A percentile compares a stretch with the other conserved stretches of the same genome.
Conservation (phyloP, 768 basidiomycete species). For the Hypsizygus marmoreus region DNA sequence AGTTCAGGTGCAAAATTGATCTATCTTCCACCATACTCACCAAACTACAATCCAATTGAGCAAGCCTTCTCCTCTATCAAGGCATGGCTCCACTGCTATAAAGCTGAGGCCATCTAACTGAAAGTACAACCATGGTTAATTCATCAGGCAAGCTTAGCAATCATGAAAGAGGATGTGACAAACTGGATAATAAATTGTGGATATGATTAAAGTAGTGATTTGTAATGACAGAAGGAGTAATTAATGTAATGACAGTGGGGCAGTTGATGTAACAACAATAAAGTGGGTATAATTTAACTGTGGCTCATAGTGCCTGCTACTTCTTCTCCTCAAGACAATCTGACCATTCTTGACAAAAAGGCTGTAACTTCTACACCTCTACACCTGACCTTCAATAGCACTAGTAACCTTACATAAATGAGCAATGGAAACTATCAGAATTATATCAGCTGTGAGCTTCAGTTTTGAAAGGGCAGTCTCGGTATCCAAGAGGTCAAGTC, state of each 20-base stretch:
- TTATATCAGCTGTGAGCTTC: conserved; percentile 17
- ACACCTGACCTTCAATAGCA: conserved; percentile 12
- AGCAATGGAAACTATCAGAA: conserved; percentile 10
- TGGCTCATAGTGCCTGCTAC: too few relatives aligned
- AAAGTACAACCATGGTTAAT: conserved; percentile 20
- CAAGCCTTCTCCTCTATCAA: conserved; percentile 34
- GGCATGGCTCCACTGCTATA: conserved; percentile 29
- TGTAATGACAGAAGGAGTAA: neutral
- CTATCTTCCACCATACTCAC: conserved; percentile 18
- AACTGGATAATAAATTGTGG: conserved; percentile 25
- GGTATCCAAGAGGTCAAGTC: neutral
- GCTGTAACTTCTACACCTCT: conserved; percentile 8
- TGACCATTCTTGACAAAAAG: conserved; percentile 13
- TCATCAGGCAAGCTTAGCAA: conserved; percentile 16
- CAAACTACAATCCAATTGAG: conserved; percentile 30
- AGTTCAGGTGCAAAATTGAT: conserved; percentile 11
- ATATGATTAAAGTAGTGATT: too few relatives aligned
- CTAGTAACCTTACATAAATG: conserved; percentile 16
- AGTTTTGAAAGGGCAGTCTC: neutral
- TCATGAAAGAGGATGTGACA: conserved; percentile 15
- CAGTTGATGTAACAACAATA: too few relatives aligned
- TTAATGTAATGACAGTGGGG: neutral
- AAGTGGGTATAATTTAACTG: too few relatives aligned
- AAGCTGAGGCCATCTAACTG: conserved; percentile 2
- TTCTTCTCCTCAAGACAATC: conserved; percentile 11